A percentile compares a stretch with the other conserved stretches of the same genome.
phyloP scores from a whole-genome alignment of 164 flowering plant genomes.

The Warburgia ugandensis region DNA sequence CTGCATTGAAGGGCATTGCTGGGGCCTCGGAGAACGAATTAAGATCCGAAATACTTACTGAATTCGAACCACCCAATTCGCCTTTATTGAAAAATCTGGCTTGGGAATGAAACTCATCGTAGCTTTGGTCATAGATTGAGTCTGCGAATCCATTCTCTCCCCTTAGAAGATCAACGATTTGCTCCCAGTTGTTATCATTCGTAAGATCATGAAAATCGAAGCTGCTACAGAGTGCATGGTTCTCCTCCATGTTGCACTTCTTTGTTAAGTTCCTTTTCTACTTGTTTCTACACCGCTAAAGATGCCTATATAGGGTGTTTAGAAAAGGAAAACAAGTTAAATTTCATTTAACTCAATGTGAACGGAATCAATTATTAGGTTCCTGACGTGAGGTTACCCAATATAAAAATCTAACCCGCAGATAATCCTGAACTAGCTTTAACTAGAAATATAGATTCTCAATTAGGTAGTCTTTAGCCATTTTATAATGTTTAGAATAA shows the following conservation, averaged over 20 bases:
- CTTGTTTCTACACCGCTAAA: too few relatives aligned
- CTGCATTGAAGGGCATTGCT: slow-evolving; percentile 15
- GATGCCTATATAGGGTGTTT: too few relatives aligned
- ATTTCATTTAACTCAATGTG: slow-evolving; percentile 7
- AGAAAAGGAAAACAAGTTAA: too few relatives aligned
- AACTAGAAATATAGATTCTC: too few relatives aligned
- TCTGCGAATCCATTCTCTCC: slow-evolving; percentile 26
- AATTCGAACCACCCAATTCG: slow-evolving; percentile 11
- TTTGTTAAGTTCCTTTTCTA: too few relatives aligned
- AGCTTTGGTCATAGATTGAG: slow-evolving; percentile 1
- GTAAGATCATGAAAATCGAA: slow-evolving; percentile 24
- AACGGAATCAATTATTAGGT: slow-evolving; percentile 1
- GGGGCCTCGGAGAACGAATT: slow-evolving; percentile 7
- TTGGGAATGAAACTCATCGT: slow-evolving; percentile 10
- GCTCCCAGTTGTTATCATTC: slow-evolving; percentile 29
- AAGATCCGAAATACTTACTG: slow-evolving; percentile 12
- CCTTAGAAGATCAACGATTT: slow-evolving; percentile 32
- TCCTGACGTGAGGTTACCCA: background rate
- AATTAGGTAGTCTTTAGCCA: too few relatives aligned
- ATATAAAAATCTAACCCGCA: too few relatives aligned
- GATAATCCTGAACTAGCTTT: too few relatives aligned
- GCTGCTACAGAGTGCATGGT: slow-evolving; percentile 1
- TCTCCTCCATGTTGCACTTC: slow-evolving; percentile 1
- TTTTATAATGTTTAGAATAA: too few relatives aligned
- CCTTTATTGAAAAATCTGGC: slow-evolving; percentile 16